Evolutionary conservation across 176 grass and related monocot genomes (phyloP).

Genomic region (Musa troglodytarum): DNA sequence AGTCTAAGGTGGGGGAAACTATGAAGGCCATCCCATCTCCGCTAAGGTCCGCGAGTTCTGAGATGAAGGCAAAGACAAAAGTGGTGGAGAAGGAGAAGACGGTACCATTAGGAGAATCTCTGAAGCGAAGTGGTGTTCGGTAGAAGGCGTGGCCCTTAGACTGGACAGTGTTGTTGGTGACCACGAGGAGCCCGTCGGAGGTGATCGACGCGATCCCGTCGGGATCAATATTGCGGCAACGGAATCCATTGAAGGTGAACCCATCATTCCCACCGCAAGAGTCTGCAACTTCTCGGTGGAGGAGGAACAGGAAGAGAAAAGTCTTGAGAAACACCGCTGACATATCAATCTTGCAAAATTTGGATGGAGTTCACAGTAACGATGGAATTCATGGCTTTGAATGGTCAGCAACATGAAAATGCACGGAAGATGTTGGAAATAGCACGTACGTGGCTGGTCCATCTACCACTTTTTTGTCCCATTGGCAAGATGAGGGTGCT

Average conservation of each 20-base stretch:
- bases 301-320: constrained; percentile 5
- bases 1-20: constrained; percentile 21
- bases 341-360: too few species aligned
- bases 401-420: too few species aligned
- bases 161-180: constrained; percentile 48
- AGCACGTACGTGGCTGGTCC: too few species aligned
- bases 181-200: constrained; percentile 33
- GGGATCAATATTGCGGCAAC: constrained; percentile 1
- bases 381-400: too few species aligned
- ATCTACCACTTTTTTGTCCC: too few species aligned
- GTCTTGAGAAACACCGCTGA: too few species aligned
- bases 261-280: neutral
- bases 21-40: constrained; percentile 40
- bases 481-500: too few species aligned
- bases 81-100: constrained; percentile 27
- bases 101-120: neutral
- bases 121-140: constrained; percentile 11
- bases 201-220: constrained; percentile 30
- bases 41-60: constrained; percentile 18
- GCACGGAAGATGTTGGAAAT: too few species aligned
- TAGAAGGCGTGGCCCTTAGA: constrained; percentile 35
- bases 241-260: constrained; percentile 43
- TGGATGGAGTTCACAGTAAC: too few species aligned
- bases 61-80: constrained; percentile 33
- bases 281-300: neutral